Evolutionary conservation across 805 yeast species (phyloP), one percentile per base, ranked within the genome.

Genomic region (Hanseniaspora thailandica): DNA sequence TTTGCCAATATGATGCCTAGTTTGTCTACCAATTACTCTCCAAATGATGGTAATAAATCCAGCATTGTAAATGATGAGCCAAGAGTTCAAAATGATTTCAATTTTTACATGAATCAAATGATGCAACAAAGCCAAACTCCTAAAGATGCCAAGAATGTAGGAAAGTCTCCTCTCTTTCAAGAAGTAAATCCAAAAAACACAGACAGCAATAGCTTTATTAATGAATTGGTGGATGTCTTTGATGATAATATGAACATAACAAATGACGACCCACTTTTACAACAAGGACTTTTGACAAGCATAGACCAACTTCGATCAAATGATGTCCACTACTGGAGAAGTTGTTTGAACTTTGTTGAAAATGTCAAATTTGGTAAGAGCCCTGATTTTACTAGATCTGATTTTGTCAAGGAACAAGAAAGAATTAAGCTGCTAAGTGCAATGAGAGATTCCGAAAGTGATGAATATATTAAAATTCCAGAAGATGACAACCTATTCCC

Each of bases 321-420:
- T 33, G 38, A 47, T 33, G 30, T 38, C 9, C 22, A 39, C 15
- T 47, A 47, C 15, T 47, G 52, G 52, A 47, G 38, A 30, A 47
- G 22, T 5, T 47, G 52, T 23, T 9, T 47, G 3, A 34, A 34
- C 3, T 47, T 30, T 39, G 45, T 47, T 25, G 52, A 39, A 23
- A 47, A 47, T 23, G 31, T 31, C 5, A 41, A 22, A 9, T 47
- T 47, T 47, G 52, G 52, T 7, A 39, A 39, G 25, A 30, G 26
- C 15, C 20, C 23, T 22, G 39, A 47, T 13, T 47, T 39, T n/a
- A 38, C 52, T 10, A 47, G 43, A 31, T 34, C 52, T 5, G 52
- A 47, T 38, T 47, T 47, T 39, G 35, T 47, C n/a, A 38, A 41
- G 23, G 45, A 47, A 10, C 52, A 47, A 39, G 52, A 47, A 12